These are phyloP conservation scores for Mycena sanguinolenta DNA, from an alignment of 768 basidiomycete genomes.

Conservation along the genomic window DNA sequence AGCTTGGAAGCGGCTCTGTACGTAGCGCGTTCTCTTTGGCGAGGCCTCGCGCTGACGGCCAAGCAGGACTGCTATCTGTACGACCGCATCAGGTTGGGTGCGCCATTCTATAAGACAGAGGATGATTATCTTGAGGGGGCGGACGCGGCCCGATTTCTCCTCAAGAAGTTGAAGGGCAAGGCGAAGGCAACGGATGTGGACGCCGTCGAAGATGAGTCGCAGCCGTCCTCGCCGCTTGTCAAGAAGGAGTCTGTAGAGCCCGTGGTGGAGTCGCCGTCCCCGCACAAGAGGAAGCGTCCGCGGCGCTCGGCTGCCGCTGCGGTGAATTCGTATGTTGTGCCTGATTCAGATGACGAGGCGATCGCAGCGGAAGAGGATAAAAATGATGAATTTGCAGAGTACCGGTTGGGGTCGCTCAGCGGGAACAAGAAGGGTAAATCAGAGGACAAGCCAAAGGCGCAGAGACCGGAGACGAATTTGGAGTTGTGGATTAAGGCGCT, in stretches of 20 bases:
- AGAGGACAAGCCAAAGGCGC: slow-evolving; percentile 20
- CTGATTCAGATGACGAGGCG: slow-evolving; percentile 40
- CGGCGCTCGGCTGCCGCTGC: slow-evolving; percentile 35
- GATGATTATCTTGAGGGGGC: slow-evolving; percentile 68
- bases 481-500: slow-evolving; percentile 82
- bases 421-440: slow-evolving; percentile 55
- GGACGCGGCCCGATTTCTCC: slow-evolving; percentile 12
- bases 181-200: slow-evolving; percentile 38
- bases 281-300: slow-evolving; percentile 29
- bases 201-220: slow-evolving; percentile 7
- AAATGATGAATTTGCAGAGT: slow-evolving; percentile 36
- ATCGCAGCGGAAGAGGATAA: slow-evolving; percentile 33
- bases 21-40: background rate
- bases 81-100: slow-evolving; percentile 73
- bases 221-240: slow-evolving; percentile 8
- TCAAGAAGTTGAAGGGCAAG: slow-evolving; percentile 22
- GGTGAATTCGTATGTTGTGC: slow-evolving; percentile 33
- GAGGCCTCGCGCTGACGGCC: background rate
- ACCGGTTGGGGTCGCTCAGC: slow-evolving; percentile 29
- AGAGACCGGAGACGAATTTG: slow-evolving; percentile 56
- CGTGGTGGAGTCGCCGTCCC: slow-evolving; percentile 3
- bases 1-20: slow-evolving; percentile 70
- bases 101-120: slow-evolving; percentile 78
- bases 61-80: slow-evolving; percentile 66
- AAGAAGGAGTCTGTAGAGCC: slow-evolving; percentile 41